Base-by-base conservation (phyloP, 257 asterid species). In the Nicotiana tabacum region DNA sequence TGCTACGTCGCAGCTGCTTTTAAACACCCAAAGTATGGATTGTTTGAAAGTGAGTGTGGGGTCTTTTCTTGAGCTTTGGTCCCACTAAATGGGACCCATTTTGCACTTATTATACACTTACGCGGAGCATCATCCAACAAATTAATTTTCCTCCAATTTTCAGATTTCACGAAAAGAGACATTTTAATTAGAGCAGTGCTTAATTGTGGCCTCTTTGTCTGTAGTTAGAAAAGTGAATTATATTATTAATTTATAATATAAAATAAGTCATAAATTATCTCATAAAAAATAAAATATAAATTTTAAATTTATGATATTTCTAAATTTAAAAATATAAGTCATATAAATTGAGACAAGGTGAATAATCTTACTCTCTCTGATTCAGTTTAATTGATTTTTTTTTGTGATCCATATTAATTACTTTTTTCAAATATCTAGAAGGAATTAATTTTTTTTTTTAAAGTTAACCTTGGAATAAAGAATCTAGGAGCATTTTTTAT, bases 1-100 rank as follows among this genome's bases (percentile, higher is more conserved):
- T 69, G 87, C 13, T 72, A 85, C 86, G 82, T 85, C 78, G 88
- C 89, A 88, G 92, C 92, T 86, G 89, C 90, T 87, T 90, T 90
- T 91, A 89, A 80, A 87, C 85, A 79, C 87, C 18, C 37, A 83
- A 32, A 74, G 30, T 13, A 51, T 57, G 90, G 83, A 68, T 82
- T 84, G 65, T 91, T 55, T 81, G 83, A 77, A 82, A 82, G 77
- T 79, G 90, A 86, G 9, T 80, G 84, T 66, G 83, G 90, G 91
- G 74, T 88, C 90, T 85, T 4, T 62, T 88, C 69, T 21, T 4
- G 13, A 35, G 24, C 83, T 2, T 66, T 80, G 60, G 85, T 17
- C 84, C 61, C 82, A 32, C 81, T 9, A 21, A 46, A 8, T 67
- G 78, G 74, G 32, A 82, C 84, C 84, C 67, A 43, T 55, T 82